Evolutionary conservation across 345 rosid genomes (phyloP), one percentile per base, ranked within the genome.

Genomic region (Boechera retrofracta): DNA sequence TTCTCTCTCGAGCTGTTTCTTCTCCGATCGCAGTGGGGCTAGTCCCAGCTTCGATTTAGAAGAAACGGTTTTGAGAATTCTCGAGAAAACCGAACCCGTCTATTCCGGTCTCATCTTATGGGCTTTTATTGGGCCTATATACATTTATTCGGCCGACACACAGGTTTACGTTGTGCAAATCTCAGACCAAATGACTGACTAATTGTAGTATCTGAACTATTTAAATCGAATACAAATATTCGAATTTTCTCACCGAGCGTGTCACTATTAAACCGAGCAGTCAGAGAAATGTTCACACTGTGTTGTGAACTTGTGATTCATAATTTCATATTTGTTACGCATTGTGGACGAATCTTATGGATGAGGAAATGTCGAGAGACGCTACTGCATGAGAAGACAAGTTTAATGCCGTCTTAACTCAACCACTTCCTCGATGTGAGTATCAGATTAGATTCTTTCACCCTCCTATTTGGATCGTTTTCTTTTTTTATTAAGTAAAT

Each of bases 21-120:
- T 65, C 81, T 39, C 67, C 66, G 64, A 76, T 77, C 75, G n/a
- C 42, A 13, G 64, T 18, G 7, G 21, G 7, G 51, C 44, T 44
- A 45, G 4, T 57, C 13, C 6, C 59, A 53, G 70, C 70, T 77
- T 53, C 52, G 59, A 55, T 71, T 45, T 26, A 35, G 65, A 51
- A 68, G 18, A 49, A n/a, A 41, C 69, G 79, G 79, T 52, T 75
- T 15, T 44, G 16, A 44, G 32, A 57, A 24, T 24, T 47, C 49
- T n/a, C 3, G 36, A 36, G 35, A 66, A 10, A 58, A 18, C 61
- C 45, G 66, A 47, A 64, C 28, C 76, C 72, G 71, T 62, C 1
- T 44, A 44, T 35, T 24, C 33, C 41, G 63, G 32, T 69, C 18
- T 70, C 7, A 2, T 55, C 0, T 45, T 36, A 59, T 59, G 62